These are phyloP conservation scores for Domatiomyces catenatus DNA, from an alignment of 2,329 filamentous ascomycete species.

Conservation along the genomic window DNA sequence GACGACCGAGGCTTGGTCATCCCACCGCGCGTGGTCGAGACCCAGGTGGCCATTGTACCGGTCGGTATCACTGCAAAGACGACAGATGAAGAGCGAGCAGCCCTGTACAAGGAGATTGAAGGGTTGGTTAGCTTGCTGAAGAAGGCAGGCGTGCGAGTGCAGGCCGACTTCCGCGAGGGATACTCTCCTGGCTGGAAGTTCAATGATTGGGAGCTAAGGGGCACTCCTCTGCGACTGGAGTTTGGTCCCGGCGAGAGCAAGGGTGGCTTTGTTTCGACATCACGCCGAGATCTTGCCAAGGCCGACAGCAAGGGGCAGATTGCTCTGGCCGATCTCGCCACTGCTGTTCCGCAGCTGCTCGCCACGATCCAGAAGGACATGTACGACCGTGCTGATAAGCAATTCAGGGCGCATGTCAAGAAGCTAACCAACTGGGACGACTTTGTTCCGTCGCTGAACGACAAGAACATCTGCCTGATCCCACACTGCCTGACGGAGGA, in stretches of 20 bases:
- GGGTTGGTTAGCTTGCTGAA: conserved; percentile 54
- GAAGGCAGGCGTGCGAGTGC: conserved; percentile 58
- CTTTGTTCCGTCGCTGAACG: conserved; percentile 76
- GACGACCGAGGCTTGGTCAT: conserved; percentile 92
- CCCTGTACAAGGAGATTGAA: conserved; percentile 61
- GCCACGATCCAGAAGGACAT: conserved; percentile 83
- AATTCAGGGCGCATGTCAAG: conserved; percentile 68
- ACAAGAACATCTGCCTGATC: conserved; percentile 83
- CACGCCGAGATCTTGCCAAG: conserved; percentile 62
- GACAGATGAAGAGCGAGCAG: conserved; percentile 59
- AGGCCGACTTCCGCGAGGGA: conserved; percentile 72
- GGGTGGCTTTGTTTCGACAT: conserved; percentile 67
- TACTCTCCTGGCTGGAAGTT: conserved; percentile 96
- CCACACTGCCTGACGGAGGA: conserved; percentile 71
- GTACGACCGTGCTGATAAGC: conserved; percentile 56
- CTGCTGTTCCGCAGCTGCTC: conserved; percentile 62
- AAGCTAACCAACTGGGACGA: conserved; percentile 76
- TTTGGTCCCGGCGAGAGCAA: conserved; percentile 90
- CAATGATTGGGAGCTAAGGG: conserved; percentile 96
- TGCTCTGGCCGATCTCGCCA: conserved; percentile 55
- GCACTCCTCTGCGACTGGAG: conserved; percentile 83
- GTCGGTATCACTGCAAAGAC: conserved; percentile 87
- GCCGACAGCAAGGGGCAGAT: conserved; percentile 50
- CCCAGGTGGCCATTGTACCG: conserved; percentile 75
- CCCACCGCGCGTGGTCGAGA: conserved; percentile 74